Percentiles rank a stretch among this genome's conserved stretches.
These are phyloP conservation scores for Trichophyton mentagrophytes DNA, from an alignment of 2,329 filamentous ascomycete genomes.

Conservation along the genomic window DNA sequence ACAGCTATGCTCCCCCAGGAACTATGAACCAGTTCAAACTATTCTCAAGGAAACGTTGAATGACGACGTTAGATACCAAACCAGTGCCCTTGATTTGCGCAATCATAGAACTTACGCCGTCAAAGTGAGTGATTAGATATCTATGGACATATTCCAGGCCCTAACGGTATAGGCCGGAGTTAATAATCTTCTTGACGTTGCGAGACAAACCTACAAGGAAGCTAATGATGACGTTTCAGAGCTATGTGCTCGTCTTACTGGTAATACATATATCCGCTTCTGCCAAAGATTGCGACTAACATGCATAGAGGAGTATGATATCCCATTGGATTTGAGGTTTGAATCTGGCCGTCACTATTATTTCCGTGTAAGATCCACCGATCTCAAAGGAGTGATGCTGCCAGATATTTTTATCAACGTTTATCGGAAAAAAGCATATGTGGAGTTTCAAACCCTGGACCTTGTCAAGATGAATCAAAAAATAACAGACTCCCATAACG, in stretches of 20 bases:
- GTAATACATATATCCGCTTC: conserved; percentile 30
- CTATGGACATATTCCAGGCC: not conserved
- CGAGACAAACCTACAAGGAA: conserved; percentile 80
- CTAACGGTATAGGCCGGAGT: conserved; percentile 50
- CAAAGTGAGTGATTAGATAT: conserved; percentile 39
- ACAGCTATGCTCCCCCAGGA: conserved; percentile 51
- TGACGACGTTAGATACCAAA: conserved; percentile 65
- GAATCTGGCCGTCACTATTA: conserved; percentile 71
- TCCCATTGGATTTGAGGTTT: conserved; percentile 57
- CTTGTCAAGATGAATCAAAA: conserved; percentile 69
- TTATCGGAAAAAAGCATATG: conserved; percentile 55
- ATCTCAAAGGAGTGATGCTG: conserved; percentile 48
- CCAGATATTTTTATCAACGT: conserved; percentile 67
- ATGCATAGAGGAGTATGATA: conserved; percentile 41
- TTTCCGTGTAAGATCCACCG: conserved; percentile 50
- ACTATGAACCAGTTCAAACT: conserved; percentile 47
- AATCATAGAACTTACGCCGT: conserved; percentile 88
- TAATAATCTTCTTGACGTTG: conserved; percentile 76
- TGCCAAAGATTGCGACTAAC: conserved; percentile 14
- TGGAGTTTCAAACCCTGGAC: conserved; percentile 79
- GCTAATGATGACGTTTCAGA: conserved; percentile 64
- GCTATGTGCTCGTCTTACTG: conserved; percentile 54
- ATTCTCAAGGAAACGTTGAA: conserved; percentile 63
- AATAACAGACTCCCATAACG: conserved; percentile 68
- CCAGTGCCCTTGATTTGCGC: conserved; percentile 66